Evolutionary conservation across 257 asterid genomes (phyloP), one percentile per base, ranked within the genome.

Genomic region (Solanum virginianum): DNA sequence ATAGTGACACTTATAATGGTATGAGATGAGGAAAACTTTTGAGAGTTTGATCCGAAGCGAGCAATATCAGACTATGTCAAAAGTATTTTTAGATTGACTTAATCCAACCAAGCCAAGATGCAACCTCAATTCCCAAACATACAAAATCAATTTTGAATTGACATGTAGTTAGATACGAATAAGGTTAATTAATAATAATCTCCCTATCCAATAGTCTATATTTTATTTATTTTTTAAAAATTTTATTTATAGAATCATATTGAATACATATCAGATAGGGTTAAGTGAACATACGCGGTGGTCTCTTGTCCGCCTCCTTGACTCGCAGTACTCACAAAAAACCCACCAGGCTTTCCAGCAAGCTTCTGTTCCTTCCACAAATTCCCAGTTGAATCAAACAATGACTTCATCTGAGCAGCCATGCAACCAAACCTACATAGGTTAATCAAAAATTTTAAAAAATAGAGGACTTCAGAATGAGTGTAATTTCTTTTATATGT

Each of bases 231-330:
- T 32, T 32, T 32, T 32, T 32, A 2, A 32, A 32, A 32, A 32
- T 32, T 32, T 32, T 32, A 32, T 32, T 32, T 32, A 36, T 36
- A 60, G 4, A 60, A 60, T 0, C 32, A 60, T 10, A n/a, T 14
- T 60, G 4, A 9, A 17, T 15, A 43, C 32, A 29, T 43, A 57
- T 62, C 69, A 62, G 4, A 62, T 22, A 62, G 22, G 7, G 10
- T 4, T 6, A 6, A 29, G 29, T 36, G 26, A n/a, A 26, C 96
- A 94, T 94, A 97, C 99, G 98, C 98, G 43, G 98, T 94, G 84
- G 98, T 95, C 84, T 96, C 99, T 87, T 96, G 99, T 39, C 99
- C 99, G 88, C 99, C 99, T 55, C 99, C 98, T 80, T 95, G 99
- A 26, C 96, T 94, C 39, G 98, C 98, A 18, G 98, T 95, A 90